Conservation (phyloP, 257 asterid species). For the Gentiana dahurica region DNA sequence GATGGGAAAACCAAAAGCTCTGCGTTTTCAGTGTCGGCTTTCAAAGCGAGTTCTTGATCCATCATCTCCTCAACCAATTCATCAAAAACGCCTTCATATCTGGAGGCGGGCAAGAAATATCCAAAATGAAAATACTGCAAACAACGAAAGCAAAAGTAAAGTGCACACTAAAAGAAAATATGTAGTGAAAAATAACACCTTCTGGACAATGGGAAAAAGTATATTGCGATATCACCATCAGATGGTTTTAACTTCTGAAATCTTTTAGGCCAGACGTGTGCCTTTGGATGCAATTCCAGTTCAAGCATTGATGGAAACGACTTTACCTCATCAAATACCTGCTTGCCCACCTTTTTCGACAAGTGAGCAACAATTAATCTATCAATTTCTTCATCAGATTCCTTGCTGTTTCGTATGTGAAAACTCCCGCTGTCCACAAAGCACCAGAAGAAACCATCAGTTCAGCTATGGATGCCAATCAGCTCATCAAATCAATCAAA, state of each 20-base stretch:
- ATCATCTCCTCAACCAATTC: slow-evolving; percentile 48
- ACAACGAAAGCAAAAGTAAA: background rate
- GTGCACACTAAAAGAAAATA: background rate
- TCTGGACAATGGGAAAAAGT: slow-evolving; percentile 47
- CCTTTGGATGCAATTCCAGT: slow-evolving; percentile 54
- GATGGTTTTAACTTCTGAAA: slow-evolving; percentile 37
- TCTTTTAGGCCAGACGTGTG: slow-evolving; percentile 63
- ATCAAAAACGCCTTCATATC: slow-evolving; percentile 39
- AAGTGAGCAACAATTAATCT: slow-evolving; percentile 37
- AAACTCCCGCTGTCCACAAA: slow-evolving; percentile 50
- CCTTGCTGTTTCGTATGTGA: slow-evolving; percentile 20
- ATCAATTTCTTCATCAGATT: slow-evolving; percentile 26
- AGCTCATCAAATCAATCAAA: slow-evolving; percentile 1
- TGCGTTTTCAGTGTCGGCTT: slow-evolving; percentile 39
- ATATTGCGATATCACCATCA: slow-evolving; percentile 55
- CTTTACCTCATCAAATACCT: slow-evolving; percentile 35
- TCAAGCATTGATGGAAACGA: slow-evolving; percentile 36
- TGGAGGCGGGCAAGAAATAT: slow-evolving; percentile 9
- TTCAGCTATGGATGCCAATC: background rate
- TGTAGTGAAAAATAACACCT: slow-evolving; percentile 24
- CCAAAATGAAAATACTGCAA: background rate
- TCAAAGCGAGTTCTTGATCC: slow-evolving; percentile 42
- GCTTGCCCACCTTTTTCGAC: slow-evolving; percentile 41
- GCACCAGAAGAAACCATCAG: slow-evolving; percentile 6
- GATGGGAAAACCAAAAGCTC: slow-evolving; percentile 84